phyloP scores from a whole-genome alignment of 495 filamentous ascomycete genomes.

The Penicillium chermesinum region DNA sequence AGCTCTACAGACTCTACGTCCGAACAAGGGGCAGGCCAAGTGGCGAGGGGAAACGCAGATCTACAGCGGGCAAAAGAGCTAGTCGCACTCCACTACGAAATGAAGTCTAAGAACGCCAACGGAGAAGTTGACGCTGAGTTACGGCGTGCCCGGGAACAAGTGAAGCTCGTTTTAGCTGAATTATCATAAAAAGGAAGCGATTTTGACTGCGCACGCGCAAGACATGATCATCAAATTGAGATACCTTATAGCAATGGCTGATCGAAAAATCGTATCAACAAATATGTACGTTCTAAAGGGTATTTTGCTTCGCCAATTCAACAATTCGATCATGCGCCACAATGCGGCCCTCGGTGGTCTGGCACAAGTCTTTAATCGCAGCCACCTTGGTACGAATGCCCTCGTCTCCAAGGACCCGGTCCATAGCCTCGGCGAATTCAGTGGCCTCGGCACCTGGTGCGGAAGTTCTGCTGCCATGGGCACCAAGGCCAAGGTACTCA shows the following conservation, averaged over 20 bases:
- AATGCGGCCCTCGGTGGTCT: constrained; percentile 15
- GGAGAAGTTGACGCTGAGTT: constrained; percentile 44
- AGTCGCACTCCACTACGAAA: constrained; percentile 51
- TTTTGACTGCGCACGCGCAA: background rate
- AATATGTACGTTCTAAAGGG: background rate
- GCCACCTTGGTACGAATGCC: constrained; percentile 10
- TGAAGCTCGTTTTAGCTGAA: constrained; percentile 38
- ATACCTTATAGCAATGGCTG: no score
- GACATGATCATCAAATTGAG: no score
- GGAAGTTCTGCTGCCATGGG: constrained; percentile 37
- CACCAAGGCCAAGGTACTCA: constrained; percentile 45
- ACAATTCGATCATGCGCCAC: constrained; percentile 22
- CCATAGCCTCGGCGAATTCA: constrained; percentile 29
- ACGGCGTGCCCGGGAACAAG: constrained; percentile 39
- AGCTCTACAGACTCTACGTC: background rate
- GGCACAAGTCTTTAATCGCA: constrained; percentile 15
- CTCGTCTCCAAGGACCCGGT: constrained; percentile 24
- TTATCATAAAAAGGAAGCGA: constrained; percentile 4
- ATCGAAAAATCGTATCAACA: background rate
- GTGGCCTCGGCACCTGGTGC: constrained; percentile 27
- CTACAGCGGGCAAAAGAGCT: constrained; percentile 54
- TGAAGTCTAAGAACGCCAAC: constrained; percentile 42
- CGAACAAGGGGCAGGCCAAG: background rate
- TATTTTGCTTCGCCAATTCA: constrained; percentile 11
- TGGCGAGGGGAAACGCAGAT: constrained; percentile 26